Evolutionary conservation across 352 stramenopile genomes (phyloP), one percentile per base, ranked within the genome.

Genomic region (Phytophthora agathidicida): DNA sequence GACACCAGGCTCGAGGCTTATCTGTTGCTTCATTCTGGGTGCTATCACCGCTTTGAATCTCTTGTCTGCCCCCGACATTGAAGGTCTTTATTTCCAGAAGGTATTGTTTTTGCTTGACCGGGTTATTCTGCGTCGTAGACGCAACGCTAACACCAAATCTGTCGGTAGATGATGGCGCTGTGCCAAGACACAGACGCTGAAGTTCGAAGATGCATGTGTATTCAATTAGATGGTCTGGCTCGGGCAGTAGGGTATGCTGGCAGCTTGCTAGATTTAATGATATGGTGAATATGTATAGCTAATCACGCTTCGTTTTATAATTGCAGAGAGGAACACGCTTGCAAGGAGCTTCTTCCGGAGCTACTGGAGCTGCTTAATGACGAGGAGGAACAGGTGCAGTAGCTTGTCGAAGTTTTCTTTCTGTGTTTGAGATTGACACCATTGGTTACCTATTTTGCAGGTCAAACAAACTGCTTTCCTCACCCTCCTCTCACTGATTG

Each of bases 121-220:
- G 37, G 24, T 10, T 24, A 23, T 27, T 26, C 22, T 43, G n/a
- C 2, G 32, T 43, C 11, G 17, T 24, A 4, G 13, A 26, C 8
- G n/a, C 11, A n/a, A 44, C 8, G 3, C 22, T 46, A 38, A 46
- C n/a, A 13, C 4, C 23, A 30, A 14, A 19, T 56, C 14, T 60
- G 8, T 32, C 7, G 6, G 5, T 71, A 94, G 83, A 94, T 93
- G 85, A 91, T 94, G 76, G 77, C 74, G 0, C 53, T 94, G 23
- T 94, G 85, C 37, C 85, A 94, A 74, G 85, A 94, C 38, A 94
- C 85, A 3, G 85, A 94, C 36, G 80, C 83, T 9, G 85, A 94
- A 65, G 80, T 94, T 22, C 83, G 85, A 20, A 86, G 71, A 50
- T 93, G 78, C 53, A 94, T 94, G 85, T 93, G 85, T 43, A 79